phyloP scores from a whole-genome alignment of 306 rosid genomes.

The Cucumis cinereus region DNA sequence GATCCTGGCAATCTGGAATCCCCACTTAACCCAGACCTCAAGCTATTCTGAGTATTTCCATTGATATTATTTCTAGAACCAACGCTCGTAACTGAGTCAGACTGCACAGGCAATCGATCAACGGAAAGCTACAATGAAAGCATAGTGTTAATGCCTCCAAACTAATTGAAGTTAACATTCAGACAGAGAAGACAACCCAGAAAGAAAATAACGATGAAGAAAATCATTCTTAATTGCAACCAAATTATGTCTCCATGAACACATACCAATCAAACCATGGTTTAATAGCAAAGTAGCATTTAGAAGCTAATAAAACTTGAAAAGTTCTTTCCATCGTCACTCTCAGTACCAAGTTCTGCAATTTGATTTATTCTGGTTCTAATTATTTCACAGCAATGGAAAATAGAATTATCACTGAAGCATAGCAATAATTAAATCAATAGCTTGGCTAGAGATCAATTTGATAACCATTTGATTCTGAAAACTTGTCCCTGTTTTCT shows the following conservation, averaged over 20 bases:
- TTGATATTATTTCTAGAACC: constrained; percentile 21
- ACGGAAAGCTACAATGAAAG: constrained; percentile 13
- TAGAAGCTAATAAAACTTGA: neutral
- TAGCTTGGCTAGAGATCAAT: no score
- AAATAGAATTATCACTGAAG: neutral
- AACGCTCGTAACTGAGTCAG: constrained; percentile 23
- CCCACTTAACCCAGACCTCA: constrained; percentile 20
- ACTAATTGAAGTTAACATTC: neutral
- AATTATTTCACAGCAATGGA: neutral
- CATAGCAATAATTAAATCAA: neutral
- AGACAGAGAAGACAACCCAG: neutral
- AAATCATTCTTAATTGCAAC: neutral
- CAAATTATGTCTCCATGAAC: neutral
- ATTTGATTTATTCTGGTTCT: neutral
- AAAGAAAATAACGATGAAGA: neutral
- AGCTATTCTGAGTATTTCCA: constrained; percentile 22
- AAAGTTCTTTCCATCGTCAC: neutral
- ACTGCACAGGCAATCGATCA: constrained; percentile 38
- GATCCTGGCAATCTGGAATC: constrained; percentile 60
- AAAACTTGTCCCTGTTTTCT: no score
- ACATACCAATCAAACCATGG: neutral
- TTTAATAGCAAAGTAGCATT: neutral
- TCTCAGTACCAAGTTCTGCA: neutral
- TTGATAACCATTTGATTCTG: no score
- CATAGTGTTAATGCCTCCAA: neutral